These are phyloP conservation scores for Fusarium torulosum DNA, from an alignment of 2,329 filamentous ascomycete species.

Conservation along the genomic window DNA sequence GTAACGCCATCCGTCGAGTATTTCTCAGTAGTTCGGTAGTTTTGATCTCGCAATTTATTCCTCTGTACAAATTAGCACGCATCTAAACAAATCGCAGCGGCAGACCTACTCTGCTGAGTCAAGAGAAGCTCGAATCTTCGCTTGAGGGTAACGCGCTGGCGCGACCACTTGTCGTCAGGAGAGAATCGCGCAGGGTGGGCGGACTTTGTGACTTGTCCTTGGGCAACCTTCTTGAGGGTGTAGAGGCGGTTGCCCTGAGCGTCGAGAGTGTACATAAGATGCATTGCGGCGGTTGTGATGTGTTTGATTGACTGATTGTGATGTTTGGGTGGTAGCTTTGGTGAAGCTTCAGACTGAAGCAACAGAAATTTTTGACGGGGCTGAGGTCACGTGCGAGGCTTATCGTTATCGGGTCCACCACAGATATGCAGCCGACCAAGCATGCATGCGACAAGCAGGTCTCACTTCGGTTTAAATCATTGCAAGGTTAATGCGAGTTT, in stretches of 20 bases:
- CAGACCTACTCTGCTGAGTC: slow-evolving; percentile 75
- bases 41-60: slow-evolving; percentile 16
- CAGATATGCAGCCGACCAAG: background rate
- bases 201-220: slow-evolving; percentile 90
- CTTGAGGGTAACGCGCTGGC: slow-evolving; percentile 95
- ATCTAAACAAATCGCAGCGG: too few species aligned
- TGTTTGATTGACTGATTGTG: slow-evolving; percentile 3
- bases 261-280: slow-evolving; percentile 87
- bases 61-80: slow-evolving; percentile 35
- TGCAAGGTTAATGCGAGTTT: too few species aligned
- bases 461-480: too few species aligned
- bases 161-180: slow-evolving; percentile 98
- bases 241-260: slow-evolving; percentile 87
- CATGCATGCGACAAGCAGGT: background rate
- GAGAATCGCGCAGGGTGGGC: slow-evolving; percentile 97
- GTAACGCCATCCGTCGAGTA: slow-evolving; percentile 35
- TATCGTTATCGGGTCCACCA: slow-evolving; percentile 32
- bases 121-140: slow-evolving; percentile 90
- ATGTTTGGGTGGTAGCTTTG: slow-evolving; percentile 17
- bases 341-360: slow-evolving; percentile 23
- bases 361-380: slow-evolving; percentile 35
- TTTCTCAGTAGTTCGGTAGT: background rate
- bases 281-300: slow-evolving; percentile 57
- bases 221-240: slow-evolving; percentile 91
- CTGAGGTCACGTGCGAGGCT: slow-evolving; percentile 42